Conservation (phyloP, 257 asterid species). For the Solanum sejunctum region DNA sequence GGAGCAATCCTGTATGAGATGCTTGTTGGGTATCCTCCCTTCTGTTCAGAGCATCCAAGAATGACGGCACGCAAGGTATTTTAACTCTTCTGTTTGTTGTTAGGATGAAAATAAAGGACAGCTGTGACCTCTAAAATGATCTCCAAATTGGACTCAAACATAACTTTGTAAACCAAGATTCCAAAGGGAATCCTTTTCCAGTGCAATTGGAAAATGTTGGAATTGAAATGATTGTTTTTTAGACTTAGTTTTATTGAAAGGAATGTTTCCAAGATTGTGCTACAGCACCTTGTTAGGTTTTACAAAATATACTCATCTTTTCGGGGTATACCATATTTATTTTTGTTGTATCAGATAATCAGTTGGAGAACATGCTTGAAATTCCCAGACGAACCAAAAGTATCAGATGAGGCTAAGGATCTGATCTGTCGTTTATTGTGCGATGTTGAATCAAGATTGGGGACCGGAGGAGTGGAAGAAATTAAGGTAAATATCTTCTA, state of each 20-base stretch:
- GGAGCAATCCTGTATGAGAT: slow-evolving; percentile 93
- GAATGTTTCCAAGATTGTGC: neutral
- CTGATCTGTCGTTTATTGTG: slow-evolving; percentile 76
- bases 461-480: slow-evolving; percentile 92
- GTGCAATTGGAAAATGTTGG: neutral
- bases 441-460: slow-evolving; percentile 85
- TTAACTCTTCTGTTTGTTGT: neutral
- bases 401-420: slow-evolving; percentile 85
- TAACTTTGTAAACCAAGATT: neutral
- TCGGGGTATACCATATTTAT: neutral
- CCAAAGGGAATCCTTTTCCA: neutral
- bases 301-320: neutral
- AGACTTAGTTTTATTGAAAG: neutral
- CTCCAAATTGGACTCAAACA: neutral
- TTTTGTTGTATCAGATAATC: slow-evolving; percentile 49
- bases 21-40: slow-evolving; percentile 95
- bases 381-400: slow-evolving; percentile 86
- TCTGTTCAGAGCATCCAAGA: slow-evolving; percentile 96
- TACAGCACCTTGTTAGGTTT: neutral
- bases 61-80: slow-evolving; percentile 96
- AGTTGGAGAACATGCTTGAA: slow-evolving; percentile 86
- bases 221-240: neutral
- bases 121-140: neutral
- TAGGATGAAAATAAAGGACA: neutral
- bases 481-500: slow-evolving; percentile 46